Evolutionary conservation across 257 asterid genomes (phyloP).

Genomic region (Striga asiatica): DNA sequence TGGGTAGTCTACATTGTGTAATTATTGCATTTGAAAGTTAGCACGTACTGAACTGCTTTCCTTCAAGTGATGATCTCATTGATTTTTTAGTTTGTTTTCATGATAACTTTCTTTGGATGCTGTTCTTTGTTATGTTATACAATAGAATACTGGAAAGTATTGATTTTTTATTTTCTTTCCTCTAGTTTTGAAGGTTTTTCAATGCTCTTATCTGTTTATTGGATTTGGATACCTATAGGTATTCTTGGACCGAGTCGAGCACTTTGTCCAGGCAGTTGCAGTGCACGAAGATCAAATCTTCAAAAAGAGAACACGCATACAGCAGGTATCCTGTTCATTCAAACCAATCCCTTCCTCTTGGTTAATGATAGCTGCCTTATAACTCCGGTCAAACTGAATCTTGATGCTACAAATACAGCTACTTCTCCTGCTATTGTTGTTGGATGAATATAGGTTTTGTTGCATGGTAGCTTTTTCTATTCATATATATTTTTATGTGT

Average conservation of each 20-base stretch:
- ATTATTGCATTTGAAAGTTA: not conserved
- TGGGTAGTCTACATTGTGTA: too few relatives aligned
- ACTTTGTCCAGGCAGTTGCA: slow-evolving; percentile 83
- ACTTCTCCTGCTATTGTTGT: not conserved
- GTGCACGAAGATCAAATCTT: slow-evolving; percentile 79
- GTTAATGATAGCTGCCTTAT: slow-evolving; percentile 2
- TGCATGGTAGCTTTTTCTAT: not conserved
- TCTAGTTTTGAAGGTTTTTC: not conserved
- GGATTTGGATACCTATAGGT: slow-evolving; percentile 45
- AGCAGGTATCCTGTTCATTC: slow-evolving; percentile 40
- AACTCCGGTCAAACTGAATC: not conserved
- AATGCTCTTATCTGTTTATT: slow-evolving; percentile 9
- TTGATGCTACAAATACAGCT: slow-evolving; percentile 11
- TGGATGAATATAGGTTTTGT: not conserved
- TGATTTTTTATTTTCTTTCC: too few relatives aligned
- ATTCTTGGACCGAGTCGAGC: slow-evolving; percentile 71
- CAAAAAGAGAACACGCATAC: slow-evolving; percentile 74
- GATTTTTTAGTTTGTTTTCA: not conserved
- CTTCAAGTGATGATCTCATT: not conserved
- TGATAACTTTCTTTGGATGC: slow-evolving; percentile 1
- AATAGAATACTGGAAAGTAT: not conserved
- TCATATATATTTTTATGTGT: not conserved
- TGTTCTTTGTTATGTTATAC: slow-evolving; percentile 1
- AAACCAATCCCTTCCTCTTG: slow-evolving; percentile 12
- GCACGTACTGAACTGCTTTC: not conserved